A percentile compares a stretch with the other conserved stretches of the same genome.
phyloP scores from a whole-genome alignment of 176 grass and related monocot genomes.

The Aegilops bicornis region DNA sequence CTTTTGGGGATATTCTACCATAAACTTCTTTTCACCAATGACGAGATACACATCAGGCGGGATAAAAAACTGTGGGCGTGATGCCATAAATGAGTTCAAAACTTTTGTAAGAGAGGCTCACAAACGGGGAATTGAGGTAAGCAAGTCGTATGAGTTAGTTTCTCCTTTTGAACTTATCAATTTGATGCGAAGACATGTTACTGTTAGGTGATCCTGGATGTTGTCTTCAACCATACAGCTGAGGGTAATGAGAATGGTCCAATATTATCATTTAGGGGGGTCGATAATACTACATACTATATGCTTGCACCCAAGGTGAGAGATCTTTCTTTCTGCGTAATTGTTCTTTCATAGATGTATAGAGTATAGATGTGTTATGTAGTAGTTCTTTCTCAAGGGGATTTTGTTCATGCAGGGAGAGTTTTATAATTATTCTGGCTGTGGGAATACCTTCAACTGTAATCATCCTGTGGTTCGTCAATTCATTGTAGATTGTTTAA shows the following conservation, averaged over 20 bases:
- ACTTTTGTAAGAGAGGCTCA: conserved; percentile 85
- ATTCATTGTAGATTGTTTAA: conserved; percentile 97
- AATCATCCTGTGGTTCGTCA: conserved; percentile 93
- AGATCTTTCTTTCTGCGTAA: neutral
- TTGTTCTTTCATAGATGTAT: conserved; percentile 16
- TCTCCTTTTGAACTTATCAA: neutral
- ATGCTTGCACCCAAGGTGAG: conserved; percentile 96
- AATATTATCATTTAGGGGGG: conserved; percentile 91
- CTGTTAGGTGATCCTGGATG: conserved; percentile 83
- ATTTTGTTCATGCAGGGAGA: conserved; percentile 71
- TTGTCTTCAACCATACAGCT: conserved; percentile 99
- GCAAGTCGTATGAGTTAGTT: neutral
- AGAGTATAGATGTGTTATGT: conserved; percentile 5
- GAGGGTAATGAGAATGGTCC: conserved; percentile 98
- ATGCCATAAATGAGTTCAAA: conserved; percentile 96
- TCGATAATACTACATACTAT: conserved; percentile 96
- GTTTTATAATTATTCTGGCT: conserved; percentile 96
- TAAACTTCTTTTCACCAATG: conserved; percentile 97
- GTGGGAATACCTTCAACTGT: conserved; percentile 99
- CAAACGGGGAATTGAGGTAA: conserved; percentile 94
- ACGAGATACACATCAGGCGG: conserved; percentile 76
- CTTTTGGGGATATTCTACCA: conserved; percentile 95
- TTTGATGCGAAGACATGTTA: conserved; percentile 30
- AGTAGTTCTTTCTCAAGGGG: conserved; percentile 20
- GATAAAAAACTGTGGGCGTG: conserved; percentile 52